phyloP scores from a whole-genome alignment of 306 rosid genomes.

The Vigna angularis region DNA sequence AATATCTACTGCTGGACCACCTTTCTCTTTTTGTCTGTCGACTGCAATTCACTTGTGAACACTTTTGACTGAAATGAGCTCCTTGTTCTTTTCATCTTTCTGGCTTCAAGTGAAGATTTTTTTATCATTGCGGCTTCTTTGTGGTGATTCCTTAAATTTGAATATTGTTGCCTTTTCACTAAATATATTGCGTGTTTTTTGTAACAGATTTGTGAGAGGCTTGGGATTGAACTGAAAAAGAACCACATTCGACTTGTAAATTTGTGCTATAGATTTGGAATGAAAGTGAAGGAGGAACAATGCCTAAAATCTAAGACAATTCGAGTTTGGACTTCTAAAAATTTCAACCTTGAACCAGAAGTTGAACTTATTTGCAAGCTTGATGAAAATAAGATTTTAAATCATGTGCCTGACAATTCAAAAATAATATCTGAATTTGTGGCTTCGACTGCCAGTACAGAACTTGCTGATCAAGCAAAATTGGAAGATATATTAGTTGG shows the following conservation, averaged over 20 bases:
- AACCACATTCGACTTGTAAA: slow-evolving; percentile 64
- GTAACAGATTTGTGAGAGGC: slow-evolving; percentile 71
- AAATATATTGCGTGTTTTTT: slow-evolving; percentile 41
- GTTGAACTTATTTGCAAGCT: slow-evolving; percentile 47
- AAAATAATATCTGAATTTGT: slow-evolving; percentile 44
- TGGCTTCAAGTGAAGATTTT: slow-evolving; percentile 14
- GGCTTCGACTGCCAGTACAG: slow-evolving; percentile 44
- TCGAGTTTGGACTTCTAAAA: slow-evolving; percentile 79
- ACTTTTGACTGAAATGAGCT: slow-evolving; percentile 7
- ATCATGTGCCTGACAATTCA: slow-evolving; percentile 44
- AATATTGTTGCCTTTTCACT: slow-evolving; percentile 39
- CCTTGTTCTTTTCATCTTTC: not conserved
- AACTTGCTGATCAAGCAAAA: slow-evolving; percentile 41
- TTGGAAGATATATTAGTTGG: slow-evolving; percentile 45
- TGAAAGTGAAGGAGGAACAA: slow-evolving; percentile 75
- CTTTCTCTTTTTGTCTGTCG: not conserved
- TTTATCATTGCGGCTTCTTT: slow-evolving; percentile 31
- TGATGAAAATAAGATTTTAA: slow-evolving; percentile 50
- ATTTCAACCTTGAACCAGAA: slow-evolving; percentile 62
- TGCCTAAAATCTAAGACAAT: slow-evolving; percentile 59
- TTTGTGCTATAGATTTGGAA: slow-evolving; percentile 78
- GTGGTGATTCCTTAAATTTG: slow-evolving; percentile 30
- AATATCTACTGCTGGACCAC: not conserved
- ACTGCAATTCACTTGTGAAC: not conserved
- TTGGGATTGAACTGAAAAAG: slow-evolving; percentile 82